Evolutionary conservation across 306 rosid species (phyloP), one percentile per base, ranked within the genome.

Genomic region (Lathyrus aphaca): DNA sequence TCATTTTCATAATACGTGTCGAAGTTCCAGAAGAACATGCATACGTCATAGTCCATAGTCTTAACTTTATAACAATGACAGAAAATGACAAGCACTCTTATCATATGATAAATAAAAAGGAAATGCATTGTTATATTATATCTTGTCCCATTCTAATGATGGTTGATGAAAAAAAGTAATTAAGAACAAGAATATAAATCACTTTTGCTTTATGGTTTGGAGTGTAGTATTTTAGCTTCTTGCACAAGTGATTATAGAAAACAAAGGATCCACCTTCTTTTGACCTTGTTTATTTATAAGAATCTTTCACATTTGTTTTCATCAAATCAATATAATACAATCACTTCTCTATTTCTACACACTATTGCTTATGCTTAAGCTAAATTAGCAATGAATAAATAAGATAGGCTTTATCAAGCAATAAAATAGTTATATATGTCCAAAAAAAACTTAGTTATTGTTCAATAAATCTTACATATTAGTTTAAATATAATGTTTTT

Each of bases 11-110:
- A 19, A 58, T 25, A 57, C 72, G 68, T 37, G 71, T 62, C 16
- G 11, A 13, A 54, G 8, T 11, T 55, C 27, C 3, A 46, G n/a
- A 9, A 17, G 55, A 57, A 46, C 6, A 42, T 17, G 2, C 21
- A 48, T 15, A 3, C 13, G 45, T 19, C 77, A 65, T 49, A 9
- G 16, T 67, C 64, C 72, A 51, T 15, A 17, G 12, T 37, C 42
- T 38, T 64, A 43, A 35, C 64, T 71, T 72, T 37, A 48, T 71
- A 32, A 71, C 35, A 42, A 39, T 66, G 35, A 54, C 50, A 38
- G 50, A 74, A 74, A 79, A 63, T 63, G 73, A 74, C 77, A 63
- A 69, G 37, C 50, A 68, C 37, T 68, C 37, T 68, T 60, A 25
- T 55, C 71, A 69, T 65, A 46, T 60, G 58, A 69, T 64, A n/a